Evolutionary conservation across 352 stramenopile species (phyloP).

Genomic region (Globisporangium acanthophoron): DNA sequence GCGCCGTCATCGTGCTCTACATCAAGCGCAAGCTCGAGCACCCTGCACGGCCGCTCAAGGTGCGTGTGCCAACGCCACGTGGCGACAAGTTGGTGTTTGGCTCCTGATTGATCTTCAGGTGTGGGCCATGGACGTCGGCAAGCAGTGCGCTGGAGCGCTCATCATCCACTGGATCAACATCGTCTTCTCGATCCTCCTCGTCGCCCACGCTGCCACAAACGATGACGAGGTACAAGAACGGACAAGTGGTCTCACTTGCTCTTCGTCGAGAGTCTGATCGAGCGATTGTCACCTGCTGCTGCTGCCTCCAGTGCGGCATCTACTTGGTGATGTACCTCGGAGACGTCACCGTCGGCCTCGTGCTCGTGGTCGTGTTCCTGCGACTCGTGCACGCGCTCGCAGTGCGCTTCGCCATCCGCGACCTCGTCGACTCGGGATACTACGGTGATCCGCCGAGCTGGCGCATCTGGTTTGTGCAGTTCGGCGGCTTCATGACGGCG

Average conservation of each 20-base stretch:
- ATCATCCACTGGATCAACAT: slow-evolving; percentile 64
- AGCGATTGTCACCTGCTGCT: too few species aligned
- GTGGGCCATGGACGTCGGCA: slow-evolving; percentile 64
- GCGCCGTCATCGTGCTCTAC: slow-evolving; percentile 57
- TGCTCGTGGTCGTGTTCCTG: slow-evolving; percentile 44
- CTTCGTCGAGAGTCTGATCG: neutral
- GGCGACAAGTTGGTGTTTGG: neutral
- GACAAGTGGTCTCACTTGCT: neutral
- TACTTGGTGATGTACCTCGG: slow-evolving; percentile 74
- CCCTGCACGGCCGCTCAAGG: slow-evolving; percentile 53
- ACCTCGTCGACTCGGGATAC: slow-evolving; percentile 51
- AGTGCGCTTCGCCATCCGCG: slow-evolving; percentile 20
- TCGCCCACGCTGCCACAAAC: slow-evolving; percentile 22
- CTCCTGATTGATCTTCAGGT: slow-evolving; percentile 20
- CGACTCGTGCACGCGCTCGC: slow-evolving; percentile 33
- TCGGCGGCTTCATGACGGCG: slow-evolving; percentile 33
- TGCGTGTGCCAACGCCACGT: slow-evolving; percentile 2
- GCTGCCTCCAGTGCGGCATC: slow-evolving; percentile 40
- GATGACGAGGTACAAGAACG: slow-evolving; percentile 47
- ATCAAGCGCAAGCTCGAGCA: slow-evolving; percentile 78
- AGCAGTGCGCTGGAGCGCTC: slow-evolving; percentile 56
- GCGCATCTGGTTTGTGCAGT: slow-evolving; percentile 50
- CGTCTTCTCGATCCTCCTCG: slow-evolving; percentile 52
- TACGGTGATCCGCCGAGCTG: slow-evolving; percentile 65
- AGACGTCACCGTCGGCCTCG: slow-evolving; percentile 52